Base-by-base conservation (phyloP, 768 basidiomycete species). In the Daedaleopsis nitida region DNA sequence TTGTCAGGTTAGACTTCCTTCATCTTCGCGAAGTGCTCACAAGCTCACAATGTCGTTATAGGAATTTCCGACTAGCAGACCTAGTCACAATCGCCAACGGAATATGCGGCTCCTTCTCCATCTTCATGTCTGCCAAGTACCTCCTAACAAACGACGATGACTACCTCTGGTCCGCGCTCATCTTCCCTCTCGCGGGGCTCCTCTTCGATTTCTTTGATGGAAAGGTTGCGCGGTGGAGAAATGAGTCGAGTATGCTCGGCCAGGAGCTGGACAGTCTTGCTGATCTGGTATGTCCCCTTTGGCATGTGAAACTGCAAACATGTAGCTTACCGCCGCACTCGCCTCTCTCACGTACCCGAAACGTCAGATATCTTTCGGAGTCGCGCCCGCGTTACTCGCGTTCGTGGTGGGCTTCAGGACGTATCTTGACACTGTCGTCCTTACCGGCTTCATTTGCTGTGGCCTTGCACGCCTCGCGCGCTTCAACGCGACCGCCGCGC, bases 11-110 rank as follows among this genome's bases (percentile, higher is more conserved):
- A 44, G 52, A 52, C 59, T 57, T 60, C 34, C 60, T 37, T 53
- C 27, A 24, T 16, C 39, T 50, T 37, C 38, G 50, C 14, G 35
- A 34, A 42, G n/a, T 45, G 27, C 35, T 51, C 59, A 50, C 48
- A 49, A 56, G n/a, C 37, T 47, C 32, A 58, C 23, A 35, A 37
- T 45, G 55, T 16, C 27, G 16, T 19, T 64, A 19, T 68, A 97
- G 97, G 68, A 98, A 98, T 75, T 99, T 99, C 73, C 92, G 96
- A 55, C 85, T 98, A 27, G 97, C 97, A 66, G 97, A 99, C 79
- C 83, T 97, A 54, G 94, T 99, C 68, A 99, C 97, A 38, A 94
- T 99, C 65, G 95, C 96, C 89, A 99, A 99, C 73, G 97, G 97
- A 48, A 90, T 98, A 74, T 99, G 97, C 77, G 97, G 97, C 59